Percentiles rank a stretch among this genome's conserved stretches.
Evolutionary conservation across 352 stramenopile genomes (phyloP).

Genomic region (Plasmopara viticola): DNA sequence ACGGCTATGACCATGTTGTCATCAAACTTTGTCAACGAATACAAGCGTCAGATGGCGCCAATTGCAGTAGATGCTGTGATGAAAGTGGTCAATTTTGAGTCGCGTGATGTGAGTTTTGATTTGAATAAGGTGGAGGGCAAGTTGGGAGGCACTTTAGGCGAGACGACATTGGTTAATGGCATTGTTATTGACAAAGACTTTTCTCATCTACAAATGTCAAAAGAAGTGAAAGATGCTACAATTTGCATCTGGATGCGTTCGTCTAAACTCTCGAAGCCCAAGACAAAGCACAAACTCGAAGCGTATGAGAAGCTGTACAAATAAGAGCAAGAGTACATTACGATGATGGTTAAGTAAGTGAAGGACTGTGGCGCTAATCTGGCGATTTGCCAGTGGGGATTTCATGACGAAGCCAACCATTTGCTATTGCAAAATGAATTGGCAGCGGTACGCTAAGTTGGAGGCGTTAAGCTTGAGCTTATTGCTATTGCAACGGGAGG

Average conservation of each 20-base stretch:
- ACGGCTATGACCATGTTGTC: slow-evolving; percentile 98
- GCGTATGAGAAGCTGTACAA: slow-evolving; percentile 96
- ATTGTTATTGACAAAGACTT: slow-evolving; percentile 99
- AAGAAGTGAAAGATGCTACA: slow-evolving; percentile 96
- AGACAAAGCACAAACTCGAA: slow-evolving; percentile 97
- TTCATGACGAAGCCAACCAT: slow-evolving; percentile 99
- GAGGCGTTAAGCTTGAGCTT: slow-evolving; percentile 98
- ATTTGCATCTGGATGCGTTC: slow-evolving; percentile 98
- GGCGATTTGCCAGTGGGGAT: slow-evolving; percentile 99
- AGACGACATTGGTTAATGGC: slow-evolving; percentile 97
- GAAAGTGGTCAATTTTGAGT: slow-evolving; percentile 97
- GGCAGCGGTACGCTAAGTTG: slow-evolving; percentile 97
- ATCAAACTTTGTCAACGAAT: slow-evolving; percentile 98
- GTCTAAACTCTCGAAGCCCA: slow-evolving; percentile 99
- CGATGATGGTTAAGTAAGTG: slow-evolving; percentile 98
- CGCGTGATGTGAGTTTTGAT: slow-evolving; percentile 99
- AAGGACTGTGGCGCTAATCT: slow-evolving; percentile 98
- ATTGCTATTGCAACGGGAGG: slow-evolving; percentile 99
- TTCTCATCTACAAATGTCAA: slow-evolving; percentile 98
- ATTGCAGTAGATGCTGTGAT: slow-evolving; percentile 98
- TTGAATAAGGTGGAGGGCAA: slow-evolving; percentile 99
- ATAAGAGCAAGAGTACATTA: slow-evolving; percentile 98
- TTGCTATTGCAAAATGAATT: slow-evolving; percentile 97
- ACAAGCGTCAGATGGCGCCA: slow-evolving; percentile 98
- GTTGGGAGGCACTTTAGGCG: slow-evolving; percentile 93